Evolutionary conservation across 371 early-diverging fungal genomes (phyloP).

Genomic region (Syncephalis fuscata): DNA sequence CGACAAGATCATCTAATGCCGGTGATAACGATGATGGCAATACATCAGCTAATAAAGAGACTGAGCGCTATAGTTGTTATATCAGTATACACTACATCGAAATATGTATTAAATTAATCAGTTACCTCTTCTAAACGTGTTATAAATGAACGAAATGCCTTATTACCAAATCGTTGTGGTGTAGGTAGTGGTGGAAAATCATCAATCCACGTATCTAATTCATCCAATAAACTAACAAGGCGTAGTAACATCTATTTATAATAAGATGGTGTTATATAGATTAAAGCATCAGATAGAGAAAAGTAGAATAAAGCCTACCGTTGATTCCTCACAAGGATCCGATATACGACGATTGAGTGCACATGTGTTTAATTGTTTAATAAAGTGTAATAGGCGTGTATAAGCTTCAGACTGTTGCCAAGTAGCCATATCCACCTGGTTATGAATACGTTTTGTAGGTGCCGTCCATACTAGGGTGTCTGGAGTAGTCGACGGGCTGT

Average conservation of each 20-base stretch:
- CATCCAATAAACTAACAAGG: conserved; percentile 39
- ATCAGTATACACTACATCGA: neutral
- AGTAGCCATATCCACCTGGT: conserved; percentile 24
- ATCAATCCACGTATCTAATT: conserved; percentile 49
- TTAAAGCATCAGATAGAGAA: neutral
- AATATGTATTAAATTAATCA: conserved; percentile 8
- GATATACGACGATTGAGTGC: conserved; percentile 38
- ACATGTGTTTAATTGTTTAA: conserved; percentile 45
- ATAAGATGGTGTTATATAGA: neutral
- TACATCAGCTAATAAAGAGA: conserved; percentile 12
- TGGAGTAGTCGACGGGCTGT: neutral
- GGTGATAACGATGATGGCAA: conserved; percentile 20
- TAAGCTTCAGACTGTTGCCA: conserved; percentile 49
- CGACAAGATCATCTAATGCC: conserved; percentile 45
- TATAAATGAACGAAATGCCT: conserved; percentile 51
- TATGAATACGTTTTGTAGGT: conserved; percentile 35
- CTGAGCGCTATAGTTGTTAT: conserved; percentile 5
- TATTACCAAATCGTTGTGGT: conserved; percentile 64
- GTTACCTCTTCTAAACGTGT: conserved; percentile 30
- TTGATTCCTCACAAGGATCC: conserved; percentile 29
- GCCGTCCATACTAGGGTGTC: neutral
- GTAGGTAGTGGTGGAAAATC: conserved; percentile 54
- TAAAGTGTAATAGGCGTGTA: conserved; percentile 49
- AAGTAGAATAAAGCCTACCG: conserved; percentile 12
- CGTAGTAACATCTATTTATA: conserved; percentile 26